These are phyloP conservation scores for Cucumis hystrix DNA, from an alignment of 306 rosid species.

Conservation along the genomic window DNA sequence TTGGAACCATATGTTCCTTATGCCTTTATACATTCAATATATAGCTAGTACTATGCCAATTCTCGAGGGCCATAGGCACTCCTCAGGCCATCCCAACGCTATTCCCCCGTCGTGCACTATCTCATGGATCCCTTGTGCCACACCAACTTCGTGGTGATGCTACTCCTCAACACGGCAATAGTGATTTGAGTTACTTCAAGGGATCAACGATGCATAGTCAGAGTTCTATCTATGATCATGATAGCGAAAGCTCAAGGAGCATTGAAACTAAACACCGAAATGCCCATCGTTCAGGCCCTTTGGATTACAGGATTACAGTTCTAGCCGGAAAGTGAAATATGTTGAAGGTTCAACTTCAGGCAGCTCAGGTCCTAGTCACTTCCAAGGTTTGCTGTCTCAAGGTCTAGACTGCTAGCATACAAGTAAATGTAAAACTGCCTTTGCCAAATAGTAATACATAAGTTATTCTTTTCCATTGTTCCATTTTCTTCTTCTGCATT, in stretches of 20 bases:
- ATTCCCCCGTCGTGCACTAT: constrained; percentile 58
- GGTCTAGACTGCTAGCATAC: constrained; percentile 87
- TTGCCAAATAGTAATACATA: background rate
- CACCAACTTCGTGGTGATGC: constrained; percentile 62
- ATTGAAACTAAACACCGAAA: constrained; percentile 41
- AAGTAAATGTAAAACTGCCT: constrained; percentile 46
- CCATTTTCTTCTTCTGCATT: background rate
- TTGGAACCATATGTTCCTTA: constrained; percentile 76
- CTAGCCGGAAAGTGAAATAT: constrained; percentile 47
- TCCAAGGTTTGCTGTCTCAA: constrained; percentile 96
- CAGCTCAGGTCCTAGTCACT: constrained; percentile 75
- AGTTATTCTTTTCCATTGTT: background rate
- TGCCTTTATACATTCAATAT: constrained; percentile 77
- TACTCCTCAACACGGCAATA: constrained; percentile 46
- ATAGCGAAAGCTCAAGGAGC: constrained; percentile 34
- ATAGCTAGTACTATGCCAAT: constrained; percentile 79
- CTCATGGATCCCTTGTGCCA: constrained; percentile 58
- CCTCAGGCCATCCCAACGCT: constrained; percentile 60
- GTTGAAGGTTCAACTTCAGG: constrained; percentile 79
- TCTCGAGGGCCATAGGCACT: constrained; percentile 54
- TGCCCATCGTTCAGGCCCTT: constrained; percentile 74
- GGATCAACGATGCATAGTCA: constrained; percentile 60
- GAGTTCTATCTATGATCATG: constrained; percentile 38
- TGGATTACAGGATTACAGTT: constrained; percentile 81
- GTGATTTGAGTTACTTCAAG: constrained; percentile 55